Evolutionary conservation across 495 filamentous ascomycete species (phyloP), one percentile per base, ranked within the genome.

Genomic region (Penicillium daleae): DNA sequence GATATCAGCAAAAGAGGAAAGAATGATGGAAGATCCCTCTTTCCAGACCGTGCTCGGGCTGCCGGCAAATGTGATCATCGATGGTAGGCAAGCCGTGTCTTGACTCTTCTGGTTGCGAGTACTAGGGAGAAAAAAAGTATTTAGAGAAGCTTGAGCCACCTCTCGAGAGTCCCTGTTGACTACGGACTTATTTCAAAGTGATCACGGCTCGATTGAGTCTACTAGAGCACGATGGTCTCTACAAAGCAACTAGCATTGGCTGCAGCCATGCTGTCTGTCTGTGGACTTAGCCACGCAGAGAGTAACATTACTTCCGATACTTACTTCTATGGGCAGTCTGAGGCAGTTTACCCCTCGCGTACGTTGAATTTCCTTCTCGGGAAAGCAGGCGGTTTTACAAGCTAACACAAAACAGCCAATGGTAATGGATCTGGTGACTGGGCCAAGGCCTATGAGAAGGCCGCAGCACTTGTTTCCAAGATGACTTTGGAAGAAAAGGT

Each of bases 401-500:
- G 37, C 62, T 67, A 35, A 65, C 31, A 32, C 7, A 1, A 29
- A 7, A 21, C 21, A 71, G 68, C 68, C 46, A 57, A 56, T 59
- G 61, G 37, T 10, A 66, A 27, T 0, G 68, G 68, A 6, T 57
- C 54, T 33, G 72, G 70, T 42, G 71, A 70, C n/a, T 88, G 85
- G 85, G 71, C 73, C 7, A 71, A 72, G 46, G 78, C 85, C 2
- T 66, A 78, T 56, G 72, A 71, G 26, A 85, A 84, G 64, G 87
- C 86, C 7, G 66, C 61, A 15, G 71, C 67, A 3, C 55, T 89
- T 22, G 85, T 89, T 7, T 66, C 75, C 0, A 71, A 84, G 65
- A 77, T 89, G 78, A 88, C 83, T 5, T 65, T 86, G n/a, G 82
- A 83, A 33, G 86, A 89, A 60, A 88, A 88, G 61, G 68, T 71